Evolutionary conservation across 1,284 basidiomycete species (phyloP), one percentile per base, ranked within the genome.

Genomic region (Irpex sp.): DNA sequence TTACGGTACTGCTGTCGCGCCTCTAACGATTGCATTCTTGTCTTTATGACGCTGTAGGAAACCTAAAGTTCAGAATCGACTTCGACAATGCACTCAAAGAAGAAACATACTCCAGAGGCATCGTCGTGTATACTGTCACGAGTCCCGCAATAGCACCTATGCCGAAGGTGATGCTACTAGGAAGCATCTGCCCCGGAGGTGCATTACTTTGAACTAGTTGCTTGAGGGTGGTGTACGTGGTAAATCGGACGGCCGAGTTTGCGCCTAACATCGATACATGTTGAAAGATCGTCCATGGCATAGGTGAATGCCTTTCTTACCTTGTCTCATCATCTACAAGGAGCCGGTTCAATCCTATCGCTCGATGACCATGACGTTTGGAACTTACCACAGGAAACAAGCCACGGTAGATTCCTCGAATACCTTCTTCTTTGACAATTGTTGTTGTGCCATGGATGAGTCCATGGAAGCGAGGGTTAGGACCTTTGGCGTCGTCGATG

Each of bases 161-260:
- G 0, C 88, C 93, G 74, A 99, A 99, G 0, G 97, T 98, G 71
- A 98, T 89, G 37, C 91, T 87, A 58, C 83, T 89, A 0, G 97
- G 97, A 9, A 99, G 80, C 4, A 85, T 84, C 73, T 96, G 92
- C 0, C 96, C 96, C 0, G 95, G 88, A 21, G 92, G 82, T 3
- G 89, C 84, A 31, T 88, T 90, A 34, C 94, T 92, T 72, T 96
- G 93, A 0, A 96, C 93, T 67, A 96, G 86, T 74, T 96, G 92
- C 77, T 97, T 97, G 67, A 98, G 81, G 0, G 93, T 96, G 6
- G 92, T 89, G 77, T 98, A 98, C 0, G 94, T 96, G 57, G 96
- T 96, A 79, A 98, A 98, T n/a, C 97, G 85, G 38, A 99, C 89
- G 13, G 96, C 95, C 7, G 96, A 97, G 76, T 98, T 98, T 44